Conservation (phyloP, 345 rosid genomes). For the Lenwebbia sp. region DNA sequence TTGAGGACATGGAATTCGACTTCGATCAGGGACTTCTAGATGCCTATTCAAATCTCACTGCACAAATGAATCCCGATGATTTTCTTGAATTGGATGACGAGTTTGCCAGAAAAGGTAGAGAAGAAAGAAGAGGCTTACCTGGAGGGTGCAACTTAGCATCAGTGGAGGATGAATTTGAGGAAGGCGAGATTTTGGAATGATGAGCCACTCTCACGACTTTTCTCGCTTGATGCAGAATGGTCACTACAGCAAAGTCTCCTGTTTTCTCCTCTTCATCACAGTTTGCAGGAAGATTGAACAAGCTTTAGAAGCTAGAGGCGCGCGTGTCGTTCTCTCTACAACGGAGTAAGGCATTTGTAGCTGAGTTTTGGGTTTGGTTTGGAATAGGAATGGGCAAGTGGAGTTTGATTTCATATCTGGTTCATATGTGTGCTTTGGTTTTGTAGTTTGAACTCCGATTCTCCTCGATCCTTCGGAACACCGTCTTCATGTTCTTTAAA, state of each 20-base stretch:
- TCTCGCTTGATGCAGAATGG: background rate
- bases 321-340: background rate
- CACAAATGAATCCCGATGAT: constrained; percentile 56
- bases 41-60: constrained; percentile 52
- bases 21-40: constrained; percentile 65
- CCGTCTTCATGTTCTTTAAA: background rate
- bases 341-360: background rate
- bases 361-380: background rate
- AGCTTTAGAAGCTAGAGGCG: background rate
- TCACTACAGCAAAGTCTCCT: background rate
- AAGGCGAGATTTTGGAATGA: constrained; percentile 66
- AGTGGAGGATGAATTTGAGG: constrained; percentile 54
- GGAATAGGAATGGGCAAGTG: background rate
- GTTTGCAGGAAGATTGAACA: background rate
- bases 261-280: background rate
- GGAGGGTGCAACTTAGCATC: constrained; percentile 4
- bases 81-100: constrained; percentile 58
- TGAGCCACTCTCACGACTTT: background rate
- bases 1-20: constrained; percentile 35
- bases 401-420: background rate
- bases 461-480: background rate
- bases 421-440: background rate
- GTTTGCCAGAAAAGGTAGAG: constrained; percentile 21
- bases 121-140: constrained; percentile 8
- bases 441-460: background rate